These are phyloP conservation scores for Tetrapisispora phaffii DNA, from an alignment of 805 yeast genomes.

Conservation along the genomic window DNA sequence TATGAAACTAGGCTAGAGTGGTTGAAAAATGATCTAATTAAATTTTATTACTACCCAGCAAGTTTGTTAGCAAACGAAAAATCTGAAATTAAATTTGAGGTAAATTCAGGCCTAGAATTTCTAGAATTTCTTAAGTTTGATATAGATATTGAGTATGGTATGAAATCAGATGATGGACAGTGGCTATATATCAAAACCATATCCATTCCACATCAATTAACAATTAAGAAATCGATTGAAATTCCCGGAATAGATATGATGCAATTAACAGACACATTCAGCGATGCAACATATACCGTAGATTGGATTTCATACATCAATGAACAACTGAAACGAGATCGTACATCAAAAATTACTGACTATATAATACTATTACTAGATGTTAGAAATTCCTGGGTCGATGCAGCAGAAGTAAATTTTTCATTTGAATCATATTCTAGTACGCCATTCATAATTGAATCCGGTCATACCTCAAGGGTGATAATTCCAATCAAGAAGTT, in stretches of 20 bases:
- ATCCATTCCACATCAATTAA: conserved; percentile 22
- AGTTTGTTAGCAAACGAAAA: conserved; percentile 18
- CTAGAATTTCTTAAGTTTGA: conserved; percentile 17
- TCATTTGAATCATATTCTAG: conserved; percentile 26
- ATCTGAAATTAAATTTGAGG: conserved; percentile 15
- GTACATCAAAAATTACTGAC: conserved; percentile 31
- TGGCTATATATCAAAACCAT: conserved; percentile 18
- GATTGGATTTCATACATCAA: conserved; percentile 26
- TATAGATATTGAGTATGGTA: conserved; percentile 23
- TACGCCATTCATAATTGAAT: conserved; percentile 27
- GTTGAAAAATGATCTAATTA: conserved; percentile 16
- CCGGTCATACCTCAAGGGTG: conserved; percentile 45
- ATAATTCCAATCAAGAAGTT: conserved; percentile 60
- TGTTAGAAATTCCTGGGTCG: conserved; percentile 72
- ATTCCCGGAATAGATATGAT: conserved; percentile 68
- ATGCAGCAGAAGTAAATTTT: conserved; percentile 35
- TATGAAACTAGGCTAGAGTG: conserved; percentile 20
- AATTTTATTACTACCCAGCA: conserved; percentile 11
- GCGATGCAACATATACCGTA: conserved; percentile 12
- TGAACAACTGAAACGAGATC: conserved; percentile 6
- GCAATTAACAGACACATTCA: conserved; percentile 37
- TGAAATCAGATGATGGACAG: conserved; percentile 9
- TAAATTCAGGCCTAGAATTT: conserved; percentile 19
- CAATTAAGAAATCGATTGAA: conserved; percentile 46
- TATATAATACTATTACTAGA: conserved; percentile 64